Evolutionary conservation across 371 early-diverging fungal species (phyloP).

Genomic region (Sporodiniella umbellata): DNA sequence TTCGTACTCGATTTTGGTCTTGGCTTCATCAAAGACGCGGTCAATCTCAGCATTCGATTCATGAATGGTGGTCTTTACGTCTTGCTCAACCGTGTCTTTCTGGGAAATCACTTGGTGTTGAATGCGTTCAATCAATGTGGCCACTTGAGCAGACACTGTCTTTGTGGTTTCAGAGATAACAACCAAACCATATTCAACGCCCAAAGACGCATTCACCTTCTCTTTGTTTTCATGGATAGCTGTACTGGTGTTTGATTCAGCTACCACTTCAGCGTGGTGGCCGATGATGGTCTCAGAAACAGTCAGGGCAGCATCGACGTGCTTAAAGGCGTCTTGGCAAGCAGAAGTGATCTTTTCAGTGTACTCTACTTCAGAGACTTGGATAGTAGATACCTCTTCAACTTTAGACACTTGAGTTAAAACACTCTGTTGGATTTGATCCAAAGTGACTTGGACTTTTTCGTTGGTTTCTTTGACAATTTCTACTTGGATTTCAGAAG

Average conservation of each 20-base stretch:
- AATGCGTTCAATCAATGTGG: conserved; percentile 18
- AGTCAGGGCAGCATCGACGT: conserved; percentile 14
- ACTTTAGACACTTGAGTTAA: conserved; percentile 20
- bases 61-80: conserved; percentile 5
- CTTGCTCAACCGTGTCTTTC: conserved; percentile 9
- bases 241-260: conserved; percentile 13
- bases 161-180: conserved; percentile 20
- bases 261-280: conserved; percentile 22
- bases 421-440: conserved; percentile 19
- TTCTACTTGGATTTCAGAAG: conserved; percentile 8
- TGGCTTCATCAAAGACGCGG: conserved; percentile 19
- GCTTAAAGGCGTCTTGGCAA: conserved; percentile 12
- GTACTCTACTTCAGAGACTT: conserved; percentile 11
- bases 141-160: conserved; percentile 12
- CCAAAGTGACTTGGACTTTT: conserved; percentile 22
- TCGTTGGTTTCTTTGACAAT: conserved; percentile 18
- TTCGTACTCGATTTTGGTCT: conserved; percentile 20
- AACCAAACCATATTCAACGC: conserved; percentile 21
- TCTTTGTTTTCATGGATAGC: neutral
- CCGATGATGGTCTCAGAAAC: conserved; percentile 22
- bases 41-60: conserved; percentile 17
- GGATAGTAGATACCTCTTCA: conserved; percentile 9
- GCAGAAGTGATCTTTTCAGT: conserved; percentile 11
- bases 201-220: conserved; percentile 7
- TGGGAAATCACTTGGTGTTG: conserved; percentile 8